These are phyloP conservation scores for Kluyveromyces dobzhanskii DNA, from an alignment of 805 yeast genomes.

Conservation along the genomic window DNA sequence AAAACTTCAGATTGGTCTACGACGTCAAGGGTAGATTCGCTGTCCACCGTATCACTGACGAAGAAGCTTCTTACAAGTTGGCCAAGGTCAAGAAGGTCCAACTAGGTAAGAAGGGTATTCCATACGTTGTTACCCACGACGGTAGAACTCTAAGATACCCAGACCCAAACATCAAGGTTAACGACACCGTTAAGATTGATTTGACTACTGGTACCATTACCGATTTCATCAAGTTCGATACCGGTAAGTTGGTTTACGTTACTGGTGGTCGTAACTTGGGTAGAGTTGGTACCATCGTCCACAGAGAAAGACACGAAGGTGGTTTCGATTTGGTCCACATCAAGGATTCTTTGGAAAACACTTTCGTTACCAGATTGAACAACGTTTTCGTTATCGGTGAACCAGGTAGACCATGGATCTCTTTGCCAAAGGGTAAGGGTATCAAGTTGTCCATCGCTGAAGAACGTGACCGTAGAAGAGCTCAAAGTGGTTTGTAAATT, in stretches of 20 bases:
- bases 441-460: slow-evolving; percentile 90
- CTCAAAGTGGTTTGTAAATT: slow-evolving; percentile 53
- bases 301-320: slow-evolving; percentile 97
- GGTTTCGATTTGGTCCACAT: slow-evolving; percentile 96
- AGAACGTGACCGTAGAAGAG: slow-evolving; percentile 98
- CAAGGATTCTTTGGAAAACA: slow-evolving; percentile 90
- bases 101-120: slow-evolving; percentile 97
- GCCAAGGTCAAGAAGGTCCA: slow-evolving; percentile 97
- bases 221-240: slow-evolving; percentile 83
- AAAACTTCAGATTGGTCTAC: slow-evolving; percentile 97
- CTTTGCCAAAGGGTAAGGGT: slow-evolving; percentile 99
- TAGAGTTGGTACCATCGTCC: slow-evolving; percentile 90
- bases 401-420: slow-evolving; percentile 88
- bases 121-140: slow-evolving; percentile 98
- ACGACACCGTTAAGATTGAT: slow-evolving; percentile 97
- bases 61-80: slow-evolving; percentile 97
- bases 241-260: slow-evolving; percentile 86
- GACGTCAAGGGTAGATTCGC: slow-evolving; percentile 99
- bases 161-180: slow-evolving; percentile 92
- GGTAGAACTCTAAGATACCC: slow-evolving; percentile 99
- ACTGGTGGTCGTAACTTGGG: slow-evolving; percentile 99
- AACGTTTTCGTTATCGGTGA: slow-evolving; percentile 95
- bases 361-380: slow-evolving; percentile 87
- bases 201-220: slow-evolving; percentile 91
- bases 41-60: slow-evolving; percentile 98